phyloP scores from a whole-genome alignment of 148 eudicot species.

The Cornus florida region DNA sequence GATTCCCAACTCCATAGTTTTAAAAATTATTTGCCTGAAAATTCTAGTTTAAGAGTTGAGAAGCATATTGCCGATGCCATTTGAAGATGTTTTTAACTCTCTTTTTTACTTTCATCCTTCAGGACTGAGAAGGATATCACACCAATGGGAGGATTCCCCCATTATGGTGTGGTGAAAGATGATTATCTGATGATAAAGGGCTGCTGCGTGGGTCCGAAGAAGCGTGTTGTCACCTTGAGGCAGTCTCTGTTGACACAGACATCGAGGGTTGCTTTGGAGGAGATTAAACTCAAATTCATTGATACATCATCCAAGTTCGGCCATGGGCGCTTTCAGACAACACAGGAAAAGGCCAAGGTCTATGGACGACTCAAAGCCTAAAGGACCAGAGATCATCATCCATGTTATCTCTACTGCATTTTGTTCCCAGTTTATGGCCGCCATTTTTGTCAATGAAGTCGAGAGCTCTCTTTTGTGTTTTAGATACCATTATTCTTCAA shows the following conservation, averaged over 20 bases:
- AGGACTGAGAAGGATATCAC: conserved; percentile 56
- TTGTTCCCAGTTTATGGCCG: not conserved
- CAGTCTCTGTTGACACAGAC: conserved; percentile 45
- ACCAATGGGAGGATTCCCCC: conserved; percentile 53
- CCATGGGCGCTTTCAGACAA: conserved; percentile 51
- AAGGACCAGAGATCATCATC: not conserved
- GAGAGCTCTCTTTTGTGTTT: not conserved
- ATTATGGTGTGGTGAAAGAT: conserved; percentile 46
- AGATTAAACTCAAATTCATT: conserved; percentile 41
- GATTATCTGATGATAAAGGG: conserved; percentile 54
- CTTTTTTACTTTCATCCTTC: not conserved
- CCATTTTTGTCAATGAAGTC: too few relatives aligned
- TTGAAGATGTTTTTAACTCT: not conserved
- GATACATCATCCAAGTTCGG: conserved; percentile 50
- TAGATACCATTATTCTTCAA: too few relatives aligned
- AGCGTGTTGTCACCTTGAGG: conserved; percentile 47
- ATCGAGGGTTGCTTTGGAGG: conserved; percentile 41
- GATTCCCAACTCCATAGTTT: too few relatives aligned
- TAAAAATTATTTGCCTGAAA: too few relatives aligned
- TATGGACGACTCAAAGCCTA: conserved; percentile 37
- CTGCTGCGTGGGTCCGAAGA: conserved; percentile 48
- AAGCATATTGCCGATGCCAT: not conserved
- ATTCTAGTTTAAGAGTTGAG: too few relatives aligned
- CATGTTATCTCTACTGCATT: not conserved
- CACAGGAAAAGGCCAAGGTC: conserved; percentile 37